Conservation (phyloP, 306 rosid genomes). For the Castanea sativa region DNA sequence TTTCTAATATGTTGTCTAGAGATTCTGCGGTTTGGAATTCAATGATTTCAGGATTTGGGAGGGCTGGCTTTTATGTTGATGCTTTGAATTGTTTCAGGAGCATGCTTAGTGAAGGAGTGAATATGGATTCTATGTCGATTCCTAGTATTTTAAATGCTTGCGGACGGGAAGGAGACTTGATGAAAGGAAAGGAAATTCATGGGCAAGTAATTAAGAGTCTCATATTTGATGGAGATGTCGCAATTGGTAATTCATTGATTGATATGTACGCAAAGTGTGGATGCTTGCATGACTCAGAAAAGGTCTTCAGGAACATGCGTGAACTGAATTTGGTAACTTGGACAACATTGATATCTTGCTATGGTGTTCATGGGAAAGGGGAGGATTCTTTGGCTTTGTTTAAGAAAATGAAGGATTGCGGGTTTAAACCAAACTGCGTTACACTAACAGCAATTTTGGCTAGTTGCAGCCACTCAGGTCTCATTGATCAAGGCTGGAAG, state of each 20-base stretch:
- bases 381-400: conserved; percentile 49
- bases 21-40: conserved; percentile 55
- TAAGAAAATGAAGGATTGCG: conserved; percentile 41
- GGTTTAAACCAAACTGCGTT: conserved; percentile 53
- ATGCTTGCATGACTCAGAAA: conserved; percentile 46
- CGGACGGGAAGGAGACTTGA: conserved; percentile 64
- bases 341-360: conserved; percentile 75
- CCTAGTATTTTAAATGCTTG: conserved; percentile 64
- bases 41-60: conserved; percentile 64
- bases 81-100: conserved; percentile 47
- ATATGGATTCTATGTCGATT: conserved; percentile 52
- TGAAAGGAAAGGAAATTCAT: conserved; percentile 64
- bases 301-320: conserved; percentile 43
- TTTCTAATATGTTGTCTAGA: conserved; percentile 40
- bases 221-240: conserved; percentile 35
- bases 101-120: conserved; percentile 38
- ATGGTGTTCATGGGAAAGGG: conserved; percentile 67
- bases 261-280: conserved; percentile 70
- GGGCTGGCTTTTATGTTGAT: conserved; percentile 39
- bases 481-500: conserved; percentile 50
- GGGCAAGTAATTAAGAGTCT: conserved; percentile 40
- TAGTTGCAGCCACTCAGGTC: conserved; percentile 68
- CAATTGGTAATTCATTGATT: conserved; percentile 64
- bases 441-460: conserved; percentile 62
- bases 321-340: conserved; percentile 50